These are phyloP conservation scores for Trichoderma arundinaceum DNA, from an alignment of 2,329 filamentous ascomycete genomes.

Conservation along the genomic window DNA sequence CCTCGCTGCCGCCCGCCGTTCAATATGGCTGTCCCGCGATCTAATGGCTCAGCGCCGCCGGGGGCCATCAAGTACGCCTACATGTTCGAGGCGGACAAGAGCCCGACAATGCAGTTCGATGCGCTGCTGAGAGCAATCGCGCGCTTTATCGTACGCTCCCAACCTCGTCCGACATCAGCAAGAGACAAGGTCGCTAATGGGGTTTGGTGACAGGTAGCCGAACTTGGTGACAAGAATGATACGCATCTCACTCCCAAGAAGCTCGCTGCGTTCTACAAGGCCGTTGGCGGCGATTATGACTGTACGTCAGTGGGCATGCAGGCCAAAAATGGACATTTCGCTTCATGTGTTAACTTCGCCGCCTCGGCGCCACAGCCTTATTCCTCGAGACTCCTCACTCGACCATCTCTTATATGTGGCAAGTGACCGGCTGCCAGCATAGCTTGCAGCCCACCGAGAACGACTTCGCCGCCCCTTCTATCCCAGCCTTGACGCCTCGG, in stretches of 20 bases:
- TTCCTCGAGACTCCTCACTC: constrained; percentile 76
- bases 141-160: constrained; percentile 68
- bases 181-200: constrained; percentile 33
- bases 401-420: constrained; percentile 90
- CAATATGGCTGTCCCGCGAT: constrained; percentile 37
- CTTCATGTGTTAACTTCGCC: constrained; percentile 13
- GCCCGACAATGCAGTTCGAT: constrained; percentile 69
- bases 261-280: constrained; percentile 76
- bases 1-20: constrained; percentile 13
- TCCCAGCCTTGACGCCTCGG: constrained; percentile 80
- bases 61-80: constrained; percentile 61
- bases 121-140: constrained; percentile 72
- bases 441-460: constrained; percentile 76
- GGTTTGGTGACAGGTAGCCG: constrained; percentile 51
- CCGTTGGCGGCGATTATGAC: constrained; percentile 77
- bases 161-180: not conserved
- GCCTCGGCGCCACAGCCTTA: constrained; percentile 55
- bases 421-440: constrained; percentile 88
- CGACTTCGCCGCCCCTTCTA: constrained; percentile 74
- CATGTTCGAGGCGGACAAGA: constrained; percentile 71
- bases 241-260: constrained; percentile 67
- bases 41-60: constrained; percentile 36
- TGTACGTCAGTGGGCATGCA: constrained; percentile 46
- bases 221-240: constrained; percentile 63
- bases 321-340: not conserved